These are phyloP conservation scores for Geosmithia morbida DNA, from an alignment of 2,329 filamentous ascomycete genomes.

Conservation along the genomic window DNA sequence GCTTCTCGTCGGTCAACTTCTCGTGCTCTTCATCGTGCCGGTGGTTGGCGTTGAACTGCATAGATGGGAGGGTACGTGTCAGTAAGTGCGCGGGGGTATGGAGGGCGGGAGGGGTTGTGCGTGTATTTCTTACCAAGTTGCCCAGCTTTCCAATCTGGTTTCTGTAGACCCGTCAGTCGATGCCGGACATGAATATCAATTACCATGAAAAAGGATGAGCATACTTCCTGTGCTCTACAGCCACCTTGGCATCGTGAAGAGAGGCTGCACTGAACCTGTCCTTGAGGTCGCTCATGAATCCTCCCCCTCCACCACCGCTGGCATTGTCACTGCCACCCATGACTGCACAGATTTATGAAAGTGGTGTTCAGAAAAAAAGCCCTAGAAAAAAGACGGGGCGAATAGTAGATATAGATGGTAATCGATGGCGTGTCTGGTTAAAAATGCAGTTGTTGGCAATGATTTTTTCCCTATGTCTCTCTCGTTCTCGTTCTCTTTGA, in stretches of 20 bases:
- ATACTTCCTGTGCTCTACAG: slow-evolving; percentile 44
- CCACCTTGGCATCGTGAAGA: slow-evolving; percentile 42
- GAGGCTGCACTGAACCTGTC: slow-evolving; percentile 40
- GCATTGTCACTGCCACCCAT: not conserved
- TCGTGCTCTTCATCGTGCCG: slow-evolving; percentile 92
- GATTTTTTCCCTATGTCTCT: too few species aligned
- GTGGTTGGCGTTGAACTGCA: slow-evolving; percentile 70
- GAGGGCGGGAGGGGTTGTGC: not conserved
- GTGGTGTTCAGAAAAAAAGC: not conserved
- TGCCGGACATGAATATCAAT: not conserved
- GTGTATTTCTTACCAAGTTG: slow-evolving; percentile 33
- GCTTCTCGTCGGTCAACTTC: slow-evolving; percentile 66
- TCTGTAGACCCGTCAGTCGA: slow-evolving; percentile 8
- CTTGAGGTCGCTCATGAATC: slow-evolving; percentile 30
- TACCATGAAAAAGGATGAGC: slow-evolving; percentile 4
- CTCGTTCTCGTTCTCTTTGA: too few species aligned
- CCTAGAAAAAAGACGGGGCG: not conserved
- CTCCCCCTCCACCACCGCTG: not conserved
- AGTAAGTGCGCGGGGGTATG: not conserved
- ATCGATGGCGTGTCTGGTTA: too few species aligned
- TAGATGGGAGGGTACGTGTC: not conserved
- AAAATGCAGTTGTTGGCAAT: too few species aligned
- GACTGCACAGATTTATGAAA: not conserved
- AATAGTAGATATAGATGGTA: not conserved
- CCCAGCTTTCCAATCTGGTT: slow-evolving; percentile 48